Evolutionary conservation across 2,329 filamentous ascomycete species (phyloP), one percentile per base, ranked within the genome.

Genomic region (Akanthomyces lecanii): DNA sequence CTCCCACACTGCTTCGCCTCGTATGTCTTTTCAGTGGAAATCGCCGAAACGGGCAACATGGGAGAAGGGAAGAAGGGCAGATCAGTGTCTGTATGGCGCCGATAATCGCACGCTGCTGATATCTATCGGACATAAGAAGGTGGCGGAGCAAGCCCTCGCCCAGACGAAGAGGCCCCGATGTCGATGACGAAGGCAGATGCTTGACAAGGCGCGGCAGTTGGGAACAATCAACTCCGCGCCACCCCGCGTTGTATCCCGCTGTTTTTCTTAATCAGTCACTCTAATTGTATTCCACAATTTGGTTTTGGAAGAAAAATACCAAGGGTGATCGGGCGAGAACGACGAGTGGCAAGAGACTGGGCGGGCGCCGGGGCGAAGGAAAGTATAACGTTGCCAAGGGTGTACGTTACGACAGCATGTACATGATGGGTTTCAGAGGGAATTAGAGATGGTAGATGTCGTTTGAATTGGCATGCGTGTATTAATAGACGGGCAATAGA

Each of bases 351-450:
- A 45, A n/a, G 14, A 23, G 14, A 23, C 45, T 48, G 45, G 21
- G 11, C 42, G 28, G 30, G n/a, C n/a, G 23, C 28, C n/a, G 8
- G 54, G 54, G 44, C 40, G 30, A 47, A 56, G 33, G 8, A 36
- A 48, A 50, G 44, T n/a, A 38, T 50, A 58, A 58, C 44, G 14
- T 4, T 28, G 55, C 55, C 55, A 58, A 58, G 21, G 30, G 8
- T 25, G 55, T 21, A 21, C 45, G 38, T 58, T 48, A 40, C 44
- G 55, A 58, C 55, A n/a, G n/a, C 42, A 57, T 33, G 53, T 30
- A n/a, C 14, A 23, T 5, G 38, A 33, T 5, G 25, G 5, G 40
- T 56, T 56, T 56, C 53, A 33, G 40, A n/a, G 11, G 40, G 8
- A 12, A 23, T 11, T n/a, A 45, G 11, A 45, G 18, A 33, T 30